These are phyloP conservation scores for Clavispora fructus DNA, from an alignment of 805 yeast species.

Conservation along the genomic window DNA sequence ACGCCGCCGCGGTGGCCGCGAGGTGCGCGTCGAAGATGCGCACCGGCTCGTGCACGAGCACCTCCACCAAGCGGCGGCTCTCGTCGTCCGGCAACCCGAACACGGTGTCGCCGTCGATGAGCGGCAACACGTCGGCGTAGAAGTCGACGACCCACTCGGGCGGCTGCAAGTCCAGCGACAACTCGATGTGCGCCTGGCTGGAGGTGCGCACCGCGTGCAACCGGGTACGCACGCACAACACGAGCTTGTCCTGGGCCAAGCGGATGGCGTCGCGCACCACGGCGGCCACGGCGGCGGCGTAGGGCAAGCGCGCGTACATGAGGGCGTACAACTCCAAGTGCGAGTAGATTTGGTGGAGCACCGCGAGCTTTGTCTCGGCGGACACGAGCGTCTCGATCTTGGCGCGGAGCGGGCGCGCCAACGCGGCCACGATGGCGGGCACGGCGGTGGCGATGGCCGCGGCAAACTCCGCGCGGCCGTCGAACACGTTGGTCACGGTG, in stretches of 20 bases:
- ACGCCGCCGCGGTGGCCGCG: conserved; percentile 19
- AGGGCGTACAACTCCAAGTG: conserved; percentile 62
- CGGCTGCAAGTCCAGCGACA: conserved; percentile 57
- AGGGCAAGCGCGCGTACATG: conserved; percentile 52
- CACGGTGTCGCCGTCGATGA: conserved; percentile 45
- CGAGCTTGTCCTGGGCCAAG: conserved; percentile 24
- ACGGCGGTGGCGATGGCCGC: conserved; percentile 31
- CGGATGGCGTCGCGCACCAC: conserved; percentile 21
- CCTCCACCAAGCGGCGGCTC: conserved; percentile 30
- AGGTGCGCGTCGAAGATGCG: conserved; percentile 33
- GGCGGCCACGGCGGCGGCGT: conserved; percentile 16
- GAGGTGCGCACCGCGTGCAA: conserved; percentile 29
- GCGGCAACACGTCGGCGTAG: conserved; percentile 52
- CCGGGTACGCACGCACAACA: conserved; percentile 21
- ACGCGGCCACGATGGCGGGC: conserved; percentile 45
- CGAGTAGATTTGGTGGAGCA: conserved; percentile 54
- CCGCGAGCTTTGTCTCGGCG: conserved; percentile 53
- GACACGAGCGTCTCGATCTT: conserved; percentile 65
- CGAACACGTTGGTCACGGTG: conserved; percentile 57
- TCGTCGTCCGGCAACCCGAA: conserved; percentile 36
- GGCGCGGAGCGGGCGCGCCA: conserved; percentile 57
- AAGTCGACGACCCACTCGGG: conserved; percentile 82
- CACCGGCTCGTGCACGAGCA: conserved; percentile 45
- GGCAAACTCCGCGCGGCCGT: conserved; percentile 22
- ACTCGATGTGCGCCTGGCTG: conserved; percentile 36